Base-by-base conservation (phyloP, 352 stramenopile species). In the Plasmopara viticola region DNA sequence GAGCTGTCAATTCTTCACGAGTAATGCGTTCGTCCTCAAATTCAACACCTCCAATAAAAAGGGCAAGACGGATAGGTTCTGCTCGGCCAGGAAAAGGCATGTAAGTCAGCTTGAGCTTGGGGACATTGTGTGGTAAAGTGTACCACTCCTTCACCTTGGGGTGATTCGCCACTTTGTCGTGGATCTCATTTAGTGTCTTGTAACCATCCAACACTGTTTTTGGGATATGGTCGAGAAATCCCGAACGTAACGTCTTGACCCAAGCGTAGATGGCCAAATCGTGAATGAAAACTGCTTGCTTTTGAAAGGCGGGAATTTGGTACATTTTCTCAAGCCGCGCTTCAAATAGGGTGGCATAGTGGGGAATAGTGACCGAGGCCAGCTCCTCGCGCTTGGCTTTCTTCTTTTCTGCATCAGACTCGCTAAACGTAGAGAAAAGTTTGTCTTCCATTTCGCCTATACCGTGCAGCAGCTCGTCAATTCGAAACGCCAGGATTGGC, bases 401-500 rank as follows among this genome's bases (percentile, higher is more conserved):
- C 56, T 70, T 74, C 58, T 76, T 73, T 15, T 56, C 44, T 5
- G 38, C 37, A 47, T 85, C 64, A 2, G 66, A 51, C 13, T 79
- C 63, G 18, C 31, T 13, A 35, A 71, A 67, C 1, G 63, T 55
- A 3, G 58, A 54, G 7, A 45, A n/a, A 17, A 78, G 60, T 18
- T 68, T 40, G 14, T 71, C 64, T 13, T 47, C 39, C 15, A 75
- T 43, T 44, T 85, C 72, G 5, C 58, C 55, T 13, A 74, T 10
- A 6, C 30, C 61, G 29, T 72, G 56, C 44, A 86, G 25, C 18
- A 87, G 51, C 46, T 87, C 78, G 45, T 87, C 74, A 17, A 87
- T 53, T 33, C 70, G 66, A 25, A 83, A 51, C 15, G 79, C 66
- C 2, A 63, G 60, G 8, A 78, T 49, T 0, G 65, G 47, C 9